Base-by-base conservation (phyloP, 2,329 filamentous ascomycete genomes). In the Rhytidhysteron rufulum region DNA sequence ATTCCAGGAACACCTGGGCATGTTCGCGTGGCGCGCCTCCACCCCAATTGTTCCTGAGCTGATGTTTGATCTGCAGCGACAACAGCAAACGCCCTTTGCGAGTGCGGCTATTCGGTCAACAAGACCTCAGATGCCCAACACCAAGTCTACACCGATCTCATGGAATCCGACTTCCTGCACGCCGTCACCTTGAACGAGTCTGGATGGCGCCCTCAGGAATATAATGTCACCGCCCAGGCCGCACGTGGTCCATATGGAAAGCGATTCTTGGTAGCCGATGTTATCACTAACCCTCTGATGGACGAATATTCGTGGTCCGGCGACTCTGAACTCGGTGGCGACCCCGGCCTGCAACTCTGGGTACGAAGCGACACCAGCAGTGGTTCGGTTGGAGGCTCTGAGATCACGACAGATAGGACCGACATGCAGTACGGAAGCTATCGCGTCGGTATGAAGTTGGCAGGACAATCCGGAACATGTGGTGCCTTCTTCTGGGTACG, bases 401-500 rank as follows among this genome's bases (percentile, higher is more conserved):
- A 90, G 63, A 59, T 89, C 24, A 79, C 82, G 36, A 78, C 79
- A 3, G 59, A 67, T 5, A 71, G 82, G 16, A 60, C 70, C 8
- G 82, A 90, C 54, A 69, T 87, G 52, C 66, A 78, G n/a, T 85
- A 80, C 56, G 86, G 86, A 2, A 83, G 77, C 18, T 90, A 83
- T 52, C 71, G 85, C 15, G 78, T 80, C 3, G 77, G 76, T 25
- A 82, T 88, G 70, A 84, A 80, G 63, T 62, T 84, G 41, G 79
- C 81, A 0, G 65, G 65, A 29, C 67, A 77, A 5, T 65, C 71
- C 1, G 85, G 85, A 19, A 90, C 86, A 1, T 90, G 86, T 59
- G 81, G 78, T 21, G 85, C 85, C 5, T 89, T 90, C 66, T 90
- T 89, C 65, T 91, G 85, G 80, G 82, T 86, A 65, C 42, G 66